Evolutionary conservation across 106 monocot genomes (phyloP), one percentile per base, ranked within the genome.

Genomic region (Apostasia shenzhenica): DNA sequence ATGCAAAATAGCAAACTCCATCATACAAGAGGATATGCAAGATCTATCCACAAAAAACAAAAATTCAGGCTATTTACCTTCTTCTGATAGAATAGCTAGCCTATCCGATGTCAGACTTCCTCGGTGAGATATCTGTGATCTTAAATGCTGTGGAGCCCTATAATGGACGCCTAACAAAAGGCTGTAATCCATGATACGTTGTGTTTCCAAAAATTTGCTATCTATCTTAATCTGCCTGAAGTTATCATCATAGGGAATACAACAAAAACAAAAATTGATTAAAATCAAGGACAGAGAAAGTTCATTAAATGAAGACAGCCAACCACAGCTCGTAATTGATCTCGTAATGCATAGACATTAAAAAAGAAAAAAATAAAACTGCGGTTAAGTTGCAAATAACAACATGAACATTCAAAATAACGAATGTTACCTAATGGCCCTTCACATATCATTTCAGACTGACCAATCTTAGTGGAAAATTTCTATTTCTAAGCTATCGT

Each of bases 111-210:
- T 71, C 3, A 73, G 43, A 74, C 63, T 70, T 72, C 47, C 82
- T 11, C 13, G 76, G 50, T 62, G 57, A 57, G 76, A 68, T 73
- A 45, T 53, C n/a, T 54, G 72, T 37, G 88, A 72, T 53, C 67
- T 74, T 50, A 85, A 54, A 73, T 91, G 85, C 59, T 83, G 91
- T 0, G 95, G 94, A 73, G 94, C 94, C 71, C 94, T 76, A 71
- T 95, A 95, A 66, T 91, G 95, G 6, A 95, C 95, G 43, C 95
- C 95, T 77, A 95, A 67, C 63, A 95, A 64, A 43, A 95, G 74
- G 76, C 91, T 95, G 66, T 95, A 95, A 76, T 95, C 95, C 95
- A 95, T 95, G 75, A 95, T 95, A 68, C 59, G 68, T 69, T 92
- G 83, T 57, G 56, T 72, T 77, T 89, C 86, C 66, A 95, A 76